Evolutionary conservation across 352 stramenopile genomes (phyloP).

Genomic region (Phytophthora pisi): DNA sequence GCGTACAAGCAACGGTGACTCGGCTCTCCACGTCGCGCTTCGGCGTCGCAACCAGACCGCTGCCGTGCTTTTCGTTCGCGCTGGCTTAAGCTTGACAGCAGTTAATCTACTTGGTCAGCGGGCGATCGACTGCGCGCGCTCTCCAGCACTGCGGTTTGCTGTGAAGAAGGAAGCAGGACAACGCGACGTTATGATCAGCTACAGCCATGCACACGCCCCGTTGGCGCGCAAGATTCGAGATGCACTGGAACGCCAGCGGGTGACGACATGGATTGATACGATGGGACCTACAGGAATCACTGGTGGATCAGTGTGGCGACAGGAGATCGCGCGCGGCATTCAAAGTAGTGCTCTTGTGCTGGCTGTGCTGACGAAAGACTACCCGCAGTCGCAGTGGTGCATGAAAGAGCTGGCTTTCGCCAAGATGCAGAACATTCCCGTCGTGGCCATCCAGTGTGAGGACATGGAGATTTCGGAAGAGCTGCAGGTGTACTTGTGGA

Average conservation of each 20-base stretch:
- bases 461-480: conserved; percentile 85
- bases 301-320: conserved; percentile 76
- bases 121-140: conserved; percentile 75
- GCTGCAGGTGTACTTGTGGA: conserved; percentile 88
- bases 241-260: conserved; percentile 64
- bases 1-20: conserved; percentile 68
- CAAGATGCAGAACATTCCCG: conserved; percentile 84
- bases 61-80: conserved; percentile 70
- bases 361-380: conserved; percentile 76
- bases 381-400: conserved; percentile 80
- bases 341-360: conserved; percentile 76
- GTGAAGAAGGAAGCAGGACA: conserved; percentile 87
- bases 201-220: conserved; percentile 76
- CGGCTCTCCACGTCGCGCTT: conserved; percentile 75
- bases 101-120: conserved; percentile 69
- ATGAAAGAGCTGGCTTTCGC: conserved; percentile 89
- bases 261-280: conserved; percentile 88
- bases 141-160: conserved; percentile 72
- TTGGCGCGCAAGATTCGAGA: conserved; percentile 75
- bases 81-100: conserved; percentile 67
- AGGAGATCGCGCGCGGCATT: conserved; percentile 84
- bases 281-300: conserved; percentile 86
- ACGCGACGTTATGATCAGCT: conserved; percentile 89
- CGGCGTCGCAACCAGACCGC: conserved; percentile 72
- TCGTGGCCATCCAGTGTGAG: conserved; percentile 86